phyloP scores from a whole-genome alignment of 768 basidiomycete genomes.

The Phaeotremella fagi region DNA sequence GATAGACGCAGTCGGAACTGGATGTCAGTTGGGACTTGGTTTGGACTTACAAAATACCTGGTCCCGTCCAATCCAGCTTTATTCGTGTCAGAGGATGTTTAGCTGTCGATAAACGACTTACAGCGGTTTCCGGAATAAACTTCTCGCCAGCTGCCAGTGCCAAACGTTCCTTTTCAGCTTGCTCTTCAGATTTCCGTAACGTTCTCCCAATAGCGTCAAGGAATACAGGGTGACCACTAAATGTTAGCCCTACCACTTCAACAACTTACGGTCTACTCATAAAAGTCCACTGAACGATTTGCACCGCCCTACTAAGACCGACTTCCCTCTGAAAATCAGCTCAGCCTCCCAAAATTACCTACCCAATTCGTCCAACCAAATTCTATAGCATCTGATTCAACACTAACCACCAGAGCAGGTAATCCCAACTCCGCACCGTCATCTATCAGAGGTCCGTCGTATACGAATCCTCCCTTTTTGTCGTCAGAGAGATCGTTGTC shows the following conservation, averaged over 20 bases:
- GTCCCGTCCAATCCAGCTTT: conserved; percentile 35
- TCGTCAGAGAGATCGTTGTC: neutral
- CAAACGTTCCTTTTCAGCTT: conserved; percentile 4
- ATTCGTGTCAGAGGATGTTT: neutral
- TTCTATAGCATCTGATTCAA: conserved; percentile 37
- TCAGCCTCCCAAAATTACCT: neutral
- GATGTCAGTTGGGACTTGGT: no score
- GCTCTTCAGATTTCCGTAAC: conserved; percentile 24
- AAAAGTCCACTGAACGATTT: conserved; percentile 39
- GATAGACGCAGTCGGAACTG: conserved; percentile 35
- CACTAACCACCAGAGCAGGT: conserved; percentile 33
- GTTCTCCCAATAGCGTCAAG: conserved; percentile 30
- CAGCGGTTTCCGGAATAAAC: conserved; percentile 32
- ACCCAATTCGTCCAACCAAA: conserved; percentile 40
- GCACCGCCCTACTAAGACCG: conserved; percentile 27
- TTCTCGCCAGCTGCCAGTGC: conserved; percentile 21
- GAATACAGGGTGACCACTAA: conserved; percentile 29
- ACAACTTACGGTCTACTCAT: conserved; percentile 25
- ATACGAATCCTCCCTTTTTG: conserved; percentile 6
- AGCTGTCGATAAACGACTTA: conserved; percentile 2
- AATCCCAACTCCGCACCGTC: conserved; percentile 28
- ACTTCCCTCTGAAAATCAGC: conserved; percentile 18
- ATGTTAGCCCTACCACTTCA: neutral
- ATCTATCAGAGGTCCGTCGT: conserved; percentile 21
- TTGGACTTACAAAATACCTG: conserved; percentile 34